These are phyloP conservation scores for Metschnikowia proteae DNA, from an alignment of 805 yeast genomes.

Conservation along the genomic window DNA sequence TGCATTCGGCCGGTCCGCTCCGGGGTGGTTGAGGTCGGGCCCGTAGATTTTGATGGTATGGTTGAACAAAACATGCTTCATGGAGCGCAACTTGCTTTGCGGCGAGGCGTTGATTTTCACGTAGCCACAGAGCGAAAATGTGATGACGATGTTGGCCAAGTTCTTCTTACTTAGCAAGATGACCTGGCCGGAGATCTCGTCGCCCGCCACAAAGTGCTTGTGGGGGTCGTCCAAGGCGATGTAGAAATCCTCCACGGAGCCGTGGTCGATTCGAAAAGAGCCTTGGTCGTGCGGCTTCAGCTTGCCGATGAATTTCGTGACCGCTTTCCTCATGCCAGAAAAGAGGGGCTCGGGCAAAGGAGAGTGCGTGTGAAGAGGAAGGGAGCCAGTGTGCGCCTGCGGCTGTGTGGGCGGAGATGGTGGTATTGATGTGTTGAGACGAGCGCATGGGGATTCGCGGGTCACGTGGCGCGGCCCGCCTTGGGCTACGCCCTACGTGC, in stretches of 20 bases:
- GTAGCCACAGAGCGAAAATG: slow-evolving; percentile 52
- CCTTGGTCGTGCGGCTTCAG: slow-evolving; percentile 10
- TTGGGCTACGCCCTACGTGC: not conserved
- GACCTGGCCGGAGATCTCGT: slow-evolving; percentile 61
- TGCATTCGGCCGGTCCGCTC: slow-evolving; percentile 10
- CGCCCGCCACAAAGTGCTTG: slow-evolving; percentile 76
- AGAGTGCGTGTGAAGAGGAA: not conserved
- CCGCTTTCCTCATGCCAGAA: slow-evolving; percentile 47
- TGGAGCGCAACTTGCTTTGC: slow-evolving; percentile 50
- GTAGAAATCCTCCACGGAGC: slow-evolving; percentile 59
- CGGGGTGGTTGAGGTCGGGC: slow-evolving; percentile 8
- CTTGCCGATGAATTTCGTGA: slow-evolving; percentile 37
- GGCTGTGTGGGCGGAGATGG: not conserved
- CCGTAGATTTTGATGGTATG: slow-evolving; percentile 62
- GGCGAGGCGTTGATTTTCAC: slow-evolving; percentile 53
- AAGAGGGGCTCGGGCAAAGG: not conserved
- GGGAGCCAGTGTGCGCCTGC: not conserved
- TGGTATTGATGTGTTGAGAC: not conserved
- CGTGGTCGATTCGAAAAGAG: slow-evolving; percentile 31
- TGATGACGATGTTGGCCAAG: slow-evolving; percentile 49
- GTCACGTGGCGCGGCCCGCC: not conserved
- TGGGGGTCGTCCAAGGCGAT: slow-evolving; percentile 73
- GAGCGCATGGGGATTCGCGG: not conserved
- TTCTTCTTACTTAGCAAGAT: slow-evolving; percentile 55
- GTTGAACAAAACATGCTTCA: slow-evolving; percentile 51